phyloP scores from a whole-genome alignment of 108 stramenopile genomes.

The Schizochytrium sp. region DNA sequence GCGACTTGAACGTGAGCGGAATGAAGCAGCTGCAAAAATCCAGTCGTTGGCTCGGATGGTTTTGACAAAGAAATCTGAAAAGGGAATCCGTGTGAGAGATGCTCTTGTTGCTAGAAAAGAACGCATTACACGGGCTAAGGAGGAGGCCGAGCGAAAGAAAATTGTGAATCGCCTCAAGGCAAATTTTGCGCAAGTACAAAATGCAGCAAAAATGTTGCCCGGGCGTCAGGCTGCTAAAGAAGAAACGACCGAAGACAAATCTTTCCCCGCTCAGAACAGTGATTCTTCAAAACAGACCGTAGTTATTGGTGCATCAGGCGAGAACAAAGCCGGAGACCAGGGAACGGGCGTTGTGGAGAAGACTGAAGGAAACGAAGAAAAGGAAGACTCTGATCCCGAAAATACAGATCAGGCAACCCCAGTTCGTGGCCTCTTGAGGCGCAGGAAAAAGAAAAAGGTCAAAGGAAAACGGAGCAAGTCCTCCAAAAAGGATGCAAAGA shows the following conservation, averaged over 20 bases:
- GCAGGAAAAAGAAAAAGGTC: no score
- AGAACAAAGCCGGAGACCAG: no score
- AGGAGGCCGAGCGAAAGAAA: slow-evolving; percentile 50
- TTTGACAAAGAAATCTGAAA: background rate
- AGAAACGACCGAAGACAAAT: background rate
- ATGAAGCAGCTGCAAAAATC: slow-evolving; percentile 2
- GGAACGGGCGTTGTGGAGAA: no score
- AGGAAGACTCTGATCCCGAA: no score
- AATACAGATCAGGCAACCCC: no score
- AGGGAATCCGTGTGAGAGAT: background rate
- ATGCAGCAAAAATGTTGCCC: background rate
- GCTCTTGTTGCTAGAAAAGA: background rate
- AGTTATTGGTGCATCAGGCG: no score
- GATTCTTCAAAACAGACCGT: no score
- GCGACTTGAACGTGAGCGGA: slow-evolving; percentile 11
- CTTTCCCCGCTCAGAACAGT: background rate
- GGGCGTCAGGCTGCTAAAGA: background rate
- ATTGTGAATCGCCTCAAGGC: slow-evolving; percentile 53
- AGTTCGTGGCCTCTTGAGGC: no score
- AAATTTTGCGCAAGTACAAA: slow-evolving; percentile 24
- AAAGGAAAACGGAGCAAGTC: no score
- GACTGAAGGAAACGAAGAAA: no score
- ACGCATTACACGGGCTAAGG: slow-evolving; percentile 1
- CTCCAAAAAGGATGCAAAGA: no score
- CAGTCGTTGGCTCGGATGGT: background rate